Conservation (phyloP, 371 early-diverging fungal genomes). For the Apophysomyces variabilis region DNA sequence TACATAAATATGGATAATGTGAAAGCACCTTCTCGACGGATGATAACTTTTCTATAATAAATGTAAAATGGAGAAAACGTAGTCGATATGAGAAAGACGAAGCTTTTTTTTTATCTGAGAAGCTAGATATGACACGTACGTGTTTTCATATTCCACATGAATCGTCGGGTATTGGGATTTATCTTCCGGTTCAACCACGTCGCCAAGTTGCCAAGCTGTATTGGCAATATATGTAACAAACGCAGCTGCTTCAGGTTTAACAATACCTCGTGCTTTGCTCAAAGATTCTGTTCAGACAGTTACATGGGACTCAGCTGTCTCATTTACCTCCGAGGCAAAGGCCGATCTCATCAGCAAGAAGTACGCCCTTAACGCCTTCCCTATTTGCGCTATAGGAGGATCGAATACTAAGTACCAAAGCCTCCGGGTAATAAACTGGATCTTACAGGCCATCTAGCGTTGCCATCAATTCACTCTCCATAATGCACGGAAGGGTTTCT, state of each 20-base stretch:
- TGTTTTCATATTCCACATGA: constrained; percentile 46
- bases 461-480: constrained; percentile 39
- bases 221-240: constrained; percentile 46
- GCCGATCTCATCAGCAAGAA: constrained; percentile 48
- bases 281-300: not conserved
- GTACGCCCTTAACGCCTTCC: constrained; percentile 56
- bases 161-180: constrained; percentile 49
- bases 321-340: constrained; percentile 49
- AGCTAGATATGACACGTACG: constrained; percentile 23
- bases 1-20: constrained; percentile 52
- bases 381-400: constrained; percentile 31
- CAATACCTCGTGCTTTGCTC: constrained; percentile 44
- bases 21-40: constrained; percentile 50
- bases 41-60: constrained; percentile 41
- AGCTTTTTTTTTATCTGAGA: not conserved
- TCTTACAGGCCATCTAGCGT: constrained; percentile 35
- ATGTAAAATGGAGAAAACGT: not conserved
- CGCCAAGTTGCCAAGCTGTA: constrained; percentile 34
- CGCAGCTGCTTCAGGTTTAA: constrained; percentile 42
- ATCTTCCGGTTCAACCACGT: constrained; percentile 28
- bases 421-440: not conserved
- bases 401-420: too few relatives aligned
- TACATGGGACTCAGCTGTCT: not conserved
- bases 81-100: not conserved
- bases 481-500: not conserved